These are phyloP conservation scores for Paecilomyces sp. DNA, from an alignment of 2,329 filamentous ascomycete species.

Conservation along the genomic window DNA sequence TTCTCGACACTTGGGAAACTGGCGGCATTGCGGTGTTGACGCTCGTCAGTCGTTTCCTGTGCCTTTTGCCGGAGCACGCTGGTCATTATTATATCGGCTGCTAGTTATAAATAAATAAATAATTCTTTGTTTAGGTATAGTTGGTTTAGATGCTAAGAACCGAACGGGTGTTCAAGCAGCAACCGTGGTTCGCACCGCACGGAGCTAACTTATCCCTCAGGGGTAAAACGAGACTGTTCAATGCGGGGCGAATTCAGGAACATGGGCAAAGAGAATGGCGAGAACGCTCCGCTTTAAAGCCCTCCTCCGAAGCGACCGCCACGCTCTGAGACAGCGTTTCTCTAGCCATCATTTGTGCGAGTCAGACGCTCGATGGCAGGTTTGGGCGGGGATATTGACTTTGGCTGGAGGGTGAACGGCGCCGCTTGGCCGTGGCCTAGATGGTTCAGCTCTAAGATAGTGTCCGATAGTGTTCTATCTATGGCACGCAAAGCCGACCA, in stretches of 20 bases:
- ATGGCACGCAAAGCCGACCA: not conserved
- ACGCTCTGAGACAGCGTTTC: slow-evolving; percentile 1
- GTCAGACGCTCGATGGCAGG: slow-evolving; percentile 11
- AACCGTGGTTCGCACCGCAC: not conserved
- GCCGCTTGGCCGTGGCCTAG: not conserved
- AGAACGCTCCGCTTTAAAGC: not conserved
- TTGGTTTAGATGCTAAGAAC: not conserved
- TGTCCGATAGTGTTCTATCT: not conserved
- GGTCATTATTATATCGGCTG: not conserved
- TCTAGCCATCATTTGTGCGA: slow-evolving; percentile 9
- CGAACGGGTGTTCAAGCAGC: not conserved
- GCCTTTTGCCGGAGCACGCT: slow-evolving; percentile 5
- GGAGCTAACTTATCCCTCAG: not conserved
- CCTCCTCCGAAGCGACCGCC: not conserved
- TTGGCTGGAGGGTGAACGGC: not conserved
- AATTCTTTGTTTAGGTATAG: not conserved
- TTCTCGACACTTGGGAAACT: not conserved
- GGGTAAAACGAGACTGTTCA: not conserved
- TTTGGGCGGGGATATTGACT: not conserved
- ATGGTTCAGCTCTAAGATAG: not conserved
- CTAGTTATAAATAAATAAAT: not conserved
- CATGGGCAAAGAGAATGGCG: not conserved
- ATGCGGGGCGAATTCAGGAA: not conserved
- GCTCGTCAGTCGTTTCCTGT: slow-evolving; percentile 1
- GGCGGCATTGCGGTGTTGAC: not conserved